Evolutionary conservation across 129 eudicot genomes (phyloP).

Genomic region (Ambrosia artemisiifolia): DNA sequence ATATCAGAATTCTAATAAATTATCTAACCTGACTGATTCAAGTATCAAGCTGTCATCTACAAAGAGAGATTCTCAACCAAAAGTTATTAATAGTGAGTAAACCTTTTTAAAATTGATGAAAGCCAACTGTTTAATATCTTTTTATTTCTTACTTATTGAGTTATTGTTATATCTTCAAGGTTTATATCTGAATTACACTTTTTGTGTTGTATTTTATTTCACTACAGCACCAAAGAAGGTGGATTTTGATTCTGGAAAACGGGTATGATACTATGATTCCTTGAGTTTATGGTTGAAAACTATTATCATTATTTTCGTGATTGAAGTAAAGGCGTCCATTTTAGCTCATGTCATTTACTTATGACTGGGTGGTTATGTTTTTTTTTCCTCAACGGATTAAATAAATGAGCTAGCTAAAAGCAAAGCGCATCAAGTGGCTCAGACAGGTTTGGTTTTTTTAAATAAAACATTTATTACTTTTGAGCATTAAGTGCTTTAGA

Average conservation of each 20-base stretch:
- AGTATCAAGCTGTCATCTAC: constrained; percentile 31
- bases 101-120: not conserved
- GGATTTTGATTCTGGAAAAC: constrained; percentile 37
- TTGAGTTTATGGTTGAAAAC: constrained; percentile 5
- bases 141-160: not conserved
- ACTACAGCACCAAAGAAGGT: constrained; percentile 56
- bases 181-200: not conserved
- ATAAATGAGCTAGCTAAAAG: too few relatives aligned
- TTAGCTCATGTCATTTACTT: not conserved
- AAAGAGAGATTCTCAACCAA: constrained; percentile 25
- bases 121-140: not conserved
- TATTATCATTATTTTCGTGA: constrained; percentile 9
- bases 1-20: constrained; percentile 61
- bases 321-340: not conserved
- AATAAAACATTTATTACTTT: too few relatives aligned
- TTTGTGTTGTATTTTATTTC: not conserved
- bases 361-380: too few relatives aligned
- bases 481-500: not conserved
- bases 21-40: constrained; percentile 32
- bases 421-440: too few relatives aligned
- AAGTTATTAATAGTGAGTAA: constrained; percentile 47
- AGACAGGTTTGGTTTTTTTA: too few relatives aligned
- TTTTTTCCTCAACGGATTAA: too few relatives aligned
- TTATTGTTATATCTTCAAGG: not conserved
- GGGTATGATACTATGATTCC: constrained; percentile 41